Conservation (phyloP, 1,139 yeast genomes). For the Hansenula lynferdii region DNA sequence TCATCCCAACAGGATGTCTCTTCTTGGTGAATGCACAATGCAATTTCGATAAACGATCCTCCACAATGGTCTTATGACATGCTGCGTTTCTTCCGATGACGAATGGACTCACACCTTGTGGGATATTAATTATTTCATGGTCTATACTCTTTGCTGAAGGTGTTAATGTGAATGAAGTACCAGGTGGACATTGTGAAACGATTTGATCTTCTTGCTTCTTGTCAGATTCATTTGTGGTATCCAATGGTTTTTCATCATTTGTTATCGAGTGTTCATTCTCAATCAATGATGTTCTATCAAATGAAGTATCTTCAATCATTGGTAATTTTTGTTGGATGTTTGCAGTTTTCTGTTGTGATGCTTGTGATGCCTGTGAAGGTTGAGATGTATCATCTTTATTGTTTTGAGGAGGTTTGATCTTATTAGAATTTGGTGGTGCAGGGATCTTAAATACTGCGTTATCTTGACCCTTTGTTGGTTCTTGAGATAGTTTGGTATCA, state of each 20-base stretch:
- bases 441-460: conserved; percentile 31
- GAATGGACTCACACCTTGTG: conserved; percentile 59
- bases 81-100: conserved; percentile 61
- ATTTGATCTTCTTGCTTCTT: too few relatives aligned
- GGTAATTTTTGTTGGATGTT: conserved; percentile 2
- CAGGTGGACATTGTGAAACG: conserved; percentile 29
- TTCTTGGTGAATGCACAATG: conserved; percentile 70
- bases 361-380: conserved; percentile 10
- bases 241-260: neutral
- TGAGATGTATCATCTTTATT: conserved; percentile 3
- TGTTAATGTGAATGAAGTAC: conserved; percentile 45
- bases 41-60: conserved; percentile 73
- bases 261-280: neutral
- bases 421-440: conserved; percentile 21
- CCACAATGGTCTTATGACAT: conserved; percentile 56
- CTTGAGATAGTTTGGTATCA: neutral
- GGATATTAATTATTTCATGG: conserved; percentile 46
- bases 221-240: too few relatives aligned
- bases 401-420: conserved; percentile 3
- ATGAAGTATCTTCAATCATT: conserved; percentile 12
- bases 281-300: conserved; percentile 17
- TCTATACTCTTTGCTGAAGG: conserved; percentile 37
- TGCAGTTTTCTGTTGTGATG: conserved; percentile 11
- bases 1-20: conserved; percentile 51
- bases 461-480: neutral